A percentile compares a stretch with the other conserved stretches of the same genome.
Conservation (phyloP, 78 protist genomes). For the Dictyostelium brefeldianum region DNA sequence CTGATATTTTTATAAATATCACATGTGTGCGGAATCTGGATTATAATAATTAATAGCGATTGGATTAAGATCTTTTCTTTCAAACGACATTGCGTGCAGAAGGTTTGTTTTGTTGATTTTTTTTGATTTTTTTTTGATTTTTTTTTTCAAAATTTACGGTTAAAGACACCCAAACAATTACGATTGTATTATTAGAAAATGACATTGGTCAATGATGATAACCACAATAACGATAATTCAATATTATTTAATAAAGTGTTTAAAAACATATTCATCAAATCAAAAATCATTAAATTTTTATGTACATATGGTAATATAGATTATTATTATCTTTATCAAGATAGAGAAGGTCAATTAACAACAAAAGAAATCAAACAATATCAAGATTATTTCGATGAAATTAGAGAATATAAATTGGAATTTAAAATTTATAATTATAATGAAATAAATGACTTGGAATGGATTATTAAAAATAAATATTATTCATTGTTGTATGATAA, state of each 20-base stretch:
- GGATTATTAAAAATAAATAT: not conserved
- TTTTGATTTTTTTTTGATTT: too few species aligned
- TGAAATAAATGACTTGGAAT: not conserved
- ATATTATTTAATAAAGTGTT: not conserved
- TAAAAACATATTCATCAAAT: not conserved
- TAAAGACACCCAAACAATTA: too few species aligned
- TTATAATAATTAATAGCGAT: too few species aligned
- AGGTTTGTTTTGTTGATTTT: too few species aligned
- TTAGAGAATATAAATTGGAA: not conserved
- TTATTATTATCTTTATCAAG: not conserved
- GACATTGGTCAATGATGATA: too few species aligned
- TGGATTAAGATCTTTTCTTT: too few species aligned
- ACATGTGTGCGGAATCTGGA: too few species aligned
- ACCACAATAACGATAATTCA: not conserved
- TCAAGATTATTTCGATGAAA: not conserved
- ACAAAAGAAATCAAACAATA: slow-evolving; percentile 5
- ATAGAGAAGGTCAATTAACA: not conserved
- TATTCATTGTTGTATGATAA: not conserved
- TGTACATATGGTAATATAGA: not conserved
- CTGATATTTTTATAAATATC: too few species aligned
- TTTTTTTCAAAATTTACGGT: too few species aligned
- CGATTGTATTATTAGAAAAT: too few species aligned
- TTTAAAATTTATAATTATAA: not conserved
- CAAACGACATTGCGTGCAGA: too few species aligned
- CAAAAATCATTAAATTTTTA: not conserved